Percentiles rank a stretch among this genome's conserved stretches.
Evolutionary conservation across 148 eudicot species (phyloP).

Genomic region (Agrostemma githago): DNA sequence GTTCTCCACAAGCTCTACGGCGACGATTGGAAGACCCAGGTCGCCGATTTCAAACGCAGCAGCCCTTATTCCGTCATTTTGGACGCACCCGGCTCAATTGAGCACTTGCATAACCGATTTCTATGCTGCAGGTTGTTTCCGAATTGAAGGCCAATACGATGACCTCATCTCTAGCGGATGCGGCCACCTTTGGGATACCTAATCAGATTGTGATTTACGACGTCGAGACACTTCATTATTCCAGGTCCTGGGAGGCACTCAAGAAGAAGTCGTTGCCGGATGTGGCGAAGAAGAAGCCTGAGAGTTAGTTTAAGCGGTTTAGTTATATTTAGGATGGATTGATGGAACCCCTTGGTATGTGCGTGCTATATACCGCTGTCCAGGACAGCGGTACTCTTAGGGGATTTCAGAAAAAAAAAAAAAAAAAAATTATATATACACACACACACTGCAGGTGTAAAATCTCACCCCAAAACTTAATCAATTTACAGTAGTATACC

Average conservation of each 20-base stretch:
- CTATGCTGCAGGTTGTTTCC: slow-evolving; percentile 62
- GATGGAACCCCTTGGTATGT: too few relatives aligned
- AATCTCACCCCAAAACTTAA: too few relatives aligned
- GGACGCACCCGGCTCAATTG: slow-evolving; percentile 50
- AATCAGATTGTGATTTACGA: slow-evolving; percentile 62
- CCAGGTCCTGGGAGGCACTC: slow-evolving; percentile 33
- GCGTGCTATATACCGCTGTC: too few relatives aligned
- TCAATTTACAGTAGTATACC: too few relatives aligned
- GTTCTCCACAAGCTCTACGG: slow-evolving; percentile 56
- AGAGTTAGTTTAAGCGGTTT: slow-evolving; percentile 29
- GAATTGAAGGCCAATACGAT: slow-evolving; percentile 26
- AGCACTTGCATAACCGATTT: slow-evolving; percentile 61
- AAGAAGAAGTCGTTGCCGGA: slow-evolving; percentile 70
- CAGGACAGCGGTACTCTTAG: too few relatives aligned
- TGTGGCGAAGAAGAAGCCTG: slow-evolving; percentile 44
- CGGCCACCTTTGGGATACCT: slow-evolving; percentile 51
- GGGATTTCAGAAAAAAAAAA: too few relatives aligned
- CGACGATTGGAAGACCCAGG: slow-evolving; percentile 52
- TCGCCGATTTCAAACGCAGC: slow-evolving; percentile 31
- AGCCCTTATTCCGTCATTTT: slow-evolving; percentile 47
- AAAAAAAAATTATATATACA: too few relatives aligned
- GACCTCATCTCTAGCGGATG: not conserved
- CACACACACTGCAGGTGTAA: too few relatives aligned
- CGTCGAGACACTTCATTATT: slow-evolving; percentile 29
- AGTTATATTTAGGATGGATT: slow-evolving; percentile 48